phyloP scores from a whole-genome alignment of 371 early-diverging fungal species.

The Mortierella sp. region DNA sequence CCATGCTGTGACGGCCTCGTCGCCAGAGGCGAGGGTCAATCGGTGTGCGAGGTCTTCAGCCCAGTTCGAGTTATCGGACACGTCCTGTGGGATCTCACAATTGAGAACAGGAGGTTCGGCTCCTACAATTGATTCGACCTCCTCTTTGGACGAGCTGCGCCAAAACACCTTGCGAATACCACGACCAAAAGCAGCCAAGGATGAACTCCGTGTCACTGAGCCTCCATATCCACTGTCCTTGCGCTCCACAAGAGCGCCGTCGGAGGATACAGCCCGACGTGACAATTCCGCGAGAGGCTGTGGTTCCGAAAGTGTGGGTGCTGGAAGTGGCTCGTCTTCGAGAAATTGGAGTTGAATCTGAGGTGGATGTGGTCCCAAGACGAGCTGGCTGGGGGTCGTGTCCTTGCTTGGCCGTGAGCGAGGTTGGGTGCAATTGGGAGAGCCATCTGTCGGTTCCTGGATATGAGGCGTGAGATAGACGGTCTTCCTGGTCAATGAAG shows the following conservation, averaged over 20 bases:
- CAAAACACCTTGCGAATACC: constrained; percentile 51
- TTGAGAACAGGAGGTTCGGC: constrained; percentile 37
- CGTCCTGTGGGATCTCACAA: constrained; percentile 46
- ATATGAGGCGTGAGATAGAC: constrained; percentile 37
- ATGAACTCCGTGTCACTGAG: constrained; percentile 43
- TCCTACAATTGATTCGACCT: constrained; percentile 21
- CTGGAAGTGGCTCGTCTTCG: constrained; percentile 41
- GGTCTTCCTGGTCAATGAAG: constrained; percentile 22
- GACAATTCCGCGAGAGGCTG: not conserved
- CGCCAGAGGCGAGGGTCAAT: constrained; percentile 25
- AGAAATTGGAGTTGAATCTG: constrained; percentile 52
- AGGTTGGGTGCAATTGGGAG: constrained; percentile 43
- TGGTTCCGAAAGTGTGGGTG: constrained; percentile 8
- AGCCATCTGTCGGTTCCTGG: constrained; percentile 25
- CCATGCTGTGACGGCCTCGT: constrained; percentile 34
- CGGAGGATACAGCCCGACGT: not conserved
- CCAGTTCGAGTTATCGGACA: constrained; percentile 43
- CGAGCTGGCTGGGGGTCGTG: not conserved
- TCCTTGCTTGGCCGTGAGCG: constrained; percentile 16
- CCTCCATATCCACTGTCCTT: constrained; percentile 53
- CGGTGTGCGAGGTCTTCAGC: constrained; percentile 41
- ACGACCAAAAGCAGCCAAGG: constrained; percentile 41
- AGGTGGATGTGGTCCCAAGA: constrained; percentile 42
- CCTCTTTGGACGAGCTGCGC: constrained; percentile 31
- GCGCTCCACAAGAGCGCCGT: constrained; percentile 36